Percentiles rank a stretch among this genome's conserved stretches.
Evolutionary conservation across 768 basidiomycete genomes (phyloP).

Genomic region (Botryobasidium botryosum): DNA sequence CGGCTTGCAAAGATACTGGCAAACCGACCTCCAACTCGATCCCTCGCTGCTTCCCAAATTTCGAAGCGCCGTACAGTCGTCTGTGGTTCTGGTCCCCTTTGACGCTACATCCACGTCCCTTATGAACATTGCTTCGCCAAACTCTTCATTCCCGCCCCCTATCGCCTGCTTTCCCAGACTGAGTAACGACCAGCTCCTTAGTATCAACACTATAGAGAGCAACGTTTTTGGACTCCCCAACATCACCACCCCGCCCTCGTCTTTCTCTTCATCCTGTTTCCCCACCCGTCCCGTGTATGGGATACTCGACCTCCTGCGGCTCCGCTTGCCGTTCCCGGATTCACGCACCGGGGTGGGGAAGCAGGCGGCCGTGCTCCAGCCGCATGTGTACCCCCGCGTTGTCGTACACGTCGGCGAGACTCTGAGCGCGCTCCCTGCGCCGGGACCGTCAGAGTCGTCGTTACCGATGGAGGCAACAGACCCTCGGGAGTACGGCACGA

Average conservation of each 20-base stretch:
- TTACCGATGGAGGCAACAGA: constrained; percentile 18
- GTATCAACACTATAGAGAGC: constrained; percentile 33
- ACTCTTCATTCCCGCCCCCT: constrained; percentile 36
- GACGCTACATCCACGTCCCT: constrained; percentile 26
- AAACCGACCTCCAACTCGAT: constrained; percentile 30
- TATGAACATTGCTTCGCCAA: constrained; percentile 4
- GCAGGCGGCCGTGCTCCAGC: constrained; percentile 34
- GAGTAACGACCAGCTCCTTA: constrained; percentile 22
- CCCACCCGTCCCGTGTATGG: constrained; percentile 45
- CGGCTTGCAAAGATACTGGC: constrained; percentile 39
- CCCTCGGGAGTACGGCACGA: constrained; percentile 36
- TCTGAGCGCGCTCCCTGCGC: constrained; percentile 33
- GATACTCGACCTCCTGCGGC: constrained; percentile 36
- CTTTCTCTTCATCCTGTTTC: constrained; percentile 36
- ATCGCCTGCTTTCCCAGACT: constrained; percentile 44
- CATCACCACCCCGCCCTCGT: constrained; percentile 16
- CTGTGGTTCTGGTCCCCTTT: constrained; percentile 40
- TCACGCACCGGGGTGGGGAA: constrained; percentile 25
- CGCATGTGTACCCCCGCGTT: constrained; percentile 30
- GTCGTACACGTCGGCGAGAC: constrained; percentile 35
- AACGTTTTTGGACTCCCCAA: constrained; percentile 33
- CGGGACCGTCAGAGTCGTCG: constrained; percentile 12
- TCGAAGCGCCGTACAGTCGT: constrained; percentile 28
- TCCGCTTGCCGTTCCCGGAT: constrained; percentile 41
- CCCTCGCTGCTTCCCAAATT: constrained; percentile 29